These are phyloP conservation scores for Wickerhamomyces rabaulensis DNA, from an alignment of 805 yeast genomes.

Conservation along the genomic window DNA sequence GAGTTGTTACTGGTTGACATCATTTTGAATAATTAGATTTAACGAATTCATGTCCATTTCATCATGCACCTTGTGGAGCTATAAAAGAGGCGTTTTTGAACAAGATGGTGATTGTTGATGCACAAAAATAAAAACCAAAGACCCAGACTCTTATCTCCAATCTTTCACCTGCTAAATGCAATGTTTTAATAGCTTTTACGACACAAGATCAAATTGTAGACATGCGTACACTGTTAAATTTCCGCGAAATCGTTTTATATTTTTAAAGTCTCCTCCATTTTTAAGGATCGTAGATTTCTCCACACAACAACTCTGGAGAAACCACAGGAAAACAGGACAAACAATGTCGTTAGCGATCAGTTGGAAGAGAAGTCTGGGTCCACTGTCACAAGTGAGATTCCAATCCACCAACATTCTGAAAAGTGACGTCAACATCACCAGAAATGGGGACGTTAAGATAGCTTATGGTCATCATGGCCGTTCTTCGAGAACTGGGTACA, in stretches of 20 bases:
- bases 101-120: too few species aligned
- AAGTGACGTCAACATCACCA: slow-evolving; percentile 66
- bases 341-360: neutral
- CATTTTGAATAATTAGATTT: too few species aligned
- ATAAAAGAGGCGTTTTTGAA: too few species aligned
- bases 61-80: too few species aligned
- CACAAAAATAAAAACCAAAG: too few species aligned
- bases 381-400: slow-evolving; percentile 11
- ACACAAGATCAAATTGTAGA: too few species aligned
- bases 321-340: neutral
- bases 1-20: slow-evolving; percentile 6
- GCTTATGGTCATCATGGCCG: slow-evolving; percentile 77
- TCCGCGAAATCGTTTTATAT: neutral
- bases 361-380: neutral
- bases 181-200: neutral
- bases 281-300: neutral
- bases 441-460: slow-evolving; percentile 67
- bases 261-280: neutral
- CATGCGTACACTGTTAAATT: neutral
- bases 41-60: too few species aligned
- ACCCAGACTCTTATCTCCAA: neutral
- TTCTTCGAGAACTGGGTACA: slow-evolving; percentile 81
- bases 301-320: neutral
- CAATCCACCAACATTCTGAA: slow-evolving; percentile 25
- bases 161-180: too few species aligned